phyloP scores from a whole-genome alignment of 345 rosid species.

The Rhizophora mangle region DNA sequence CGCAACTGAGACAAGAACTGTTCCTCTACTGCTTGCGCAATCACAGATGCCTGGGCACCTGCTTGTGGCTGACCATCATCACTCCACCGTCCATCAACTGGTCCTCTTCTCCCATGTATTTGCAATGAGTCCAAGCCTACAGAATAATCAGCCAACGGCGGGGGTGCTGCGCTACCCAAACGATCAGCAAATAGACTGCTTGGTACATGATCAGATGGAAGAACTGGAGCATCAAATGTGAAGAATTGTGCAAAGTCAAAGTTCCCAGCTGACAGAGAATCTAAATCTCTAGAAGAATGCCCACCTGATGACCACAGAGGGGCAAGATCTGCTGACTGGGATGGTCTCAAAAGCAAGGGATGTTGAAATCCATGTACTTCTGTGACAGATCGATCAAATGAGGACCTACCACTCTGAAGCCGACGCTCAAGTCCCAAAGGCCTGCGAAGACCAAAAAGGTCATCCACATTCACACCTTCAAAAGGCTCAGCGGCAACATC shows the following conservation, averaged over 20 bases:
- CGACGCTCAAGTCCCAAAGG: slow-evolving; percentile 87
- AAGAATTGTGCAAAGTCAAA: slow-evolving; percentile 76
- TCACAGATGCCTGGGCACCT: slow-evolving; percentile 67
- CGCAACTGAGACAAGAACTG: slow-evolving; percentile 68
- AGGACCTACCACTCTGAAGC: slow-evolving; percentile 69
- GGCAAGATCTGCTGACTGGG: slow-evolving; percentile 60
- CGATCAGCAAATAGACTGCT: slow-evolving; percentile 68
- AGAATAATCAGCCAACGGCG: slow-evolving; percentile 79
- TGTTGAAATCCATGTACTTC: slow-evolving; percentile 88
- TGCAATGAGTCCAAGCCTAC: slow-evolving; percentile 69
- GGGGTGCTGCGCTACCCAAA: slow-evolving; percentile 58
- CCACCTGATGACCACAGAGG: slow-evolving; percentile 66
- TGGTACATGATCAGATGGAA: slow-evolving; percentile 68
- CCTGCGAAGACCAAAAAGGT: slow-evolving; percentile 84
- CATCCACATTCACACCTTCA: slow-evolving; percentile 94
- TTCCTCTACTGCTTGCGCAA: slow-evolving; percentile 88
- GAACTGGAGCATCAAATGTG: slow-evolving; percentile 94
- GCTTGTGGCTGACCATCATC: slow-evolving; percentile 95
- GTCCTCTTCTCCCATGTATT: slow-evolving; percentile 67
- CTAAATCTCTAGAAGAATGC: slow-evolving; percentile 70
- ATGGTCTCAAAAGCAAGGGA: slow-evolving; percentile 84
- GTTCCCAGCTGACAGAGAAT: slow-evolving; percentile 60
- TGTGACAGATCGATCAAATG: slow-evolving; percentile 63
- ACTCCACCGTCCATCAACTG: slow-evolving; percentile 87
- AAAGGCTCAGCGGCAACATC: slow-evolving; percentile 93